Percentiles rank a stretch among this genome's conserved stretches.
These are phyloP conservation scores for Aspergillus eucalypticola DNA, from an alignment of 2,329 filamentous ascomycete genomes.

Conservation along the genomic window DNA sequence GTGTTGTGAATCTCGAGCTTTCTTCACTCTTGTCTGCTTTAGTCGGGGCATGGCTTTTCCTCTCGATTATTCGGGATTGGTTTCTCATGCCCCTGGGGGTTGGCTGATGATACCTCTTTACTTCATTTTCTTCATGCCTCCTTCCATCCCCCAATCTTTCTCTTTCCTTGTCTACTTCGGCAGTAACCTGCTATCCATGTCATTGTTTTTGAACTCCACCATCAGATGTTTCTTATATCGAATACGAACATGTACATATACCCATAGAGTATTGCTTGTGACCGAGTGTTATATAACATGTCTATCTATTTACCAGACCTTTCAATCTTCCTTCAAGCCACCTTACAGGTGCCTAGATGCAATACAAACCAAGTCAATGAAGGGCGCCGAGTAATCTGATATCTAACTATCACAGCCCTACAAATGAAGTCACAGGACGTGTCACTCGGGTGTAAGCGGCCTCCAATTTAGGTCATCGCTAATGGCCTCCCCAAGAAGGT, in stretches of 20 bases:
- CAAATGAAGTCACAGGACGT: not conserved
- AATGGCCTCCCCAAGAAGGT: conserved; percentile 29
- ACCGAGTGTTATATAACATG: not conserved
- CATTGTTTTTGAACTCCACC: conserved; percentile 14
- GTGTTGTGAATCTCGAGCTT: conserved; percentile 15
- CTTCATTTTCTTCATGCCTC: not conserved
- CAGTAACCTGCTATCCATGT: conserved; percentile 3
- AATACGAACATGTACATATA: conserved; percentile 18
- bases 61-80: conserved; percentile 42
- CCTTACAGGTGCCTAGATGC: not conserved
- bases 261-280: conserved; percentile 18
- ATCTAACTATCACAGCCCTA: not conserved
- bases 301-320: not conserved
- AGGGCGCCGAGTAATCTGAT: not conserved
- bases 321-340: not conserved
- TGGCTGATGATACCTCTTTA: not conserved
- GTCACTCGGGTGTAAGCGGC: conserved; percentile 30
- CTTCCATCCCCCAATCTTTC: not conserved
- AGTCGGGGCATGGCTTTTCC: conserved; percentile 48
- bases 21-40: conserved; percentile 33
- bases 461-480: conserved; percentile 33
- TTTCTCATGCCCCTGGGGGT: conserved; percentile 42
- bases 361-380: not conserved
- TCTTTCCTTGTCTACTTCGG: not conserved
- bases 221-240: not conserved